Evolutionary conservation across 768 basidiomycete species (phyloP), one percentile per base, ranked within the genome.

Genomic region (Baorangia bicolor): DNA sequence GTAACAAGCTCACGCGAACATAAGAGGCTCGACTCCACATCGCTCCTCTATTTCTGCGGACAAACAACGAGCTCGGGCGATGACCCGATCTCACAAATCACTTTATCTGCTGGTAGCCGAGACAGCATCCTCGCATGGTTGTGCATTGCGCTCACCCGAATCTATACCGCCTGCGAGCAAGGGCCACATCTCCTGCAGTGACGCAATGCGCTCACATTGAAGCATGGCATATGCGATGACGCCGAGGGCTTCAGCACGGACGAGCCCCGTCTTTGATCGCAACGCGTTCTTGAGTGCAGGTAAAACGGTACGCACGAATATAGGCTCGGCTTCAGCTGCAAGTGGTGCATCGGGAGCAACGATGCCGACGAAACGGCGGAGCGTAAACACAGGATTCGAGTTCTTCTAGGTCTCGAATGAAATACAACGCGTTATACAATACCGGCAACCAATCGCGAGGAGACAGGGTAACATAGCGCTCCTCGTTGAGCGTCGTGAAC

Each of bases 351-450:
- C 67, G n/a, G 61, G 58, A 1, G 77, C 81, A 4, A 79, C 61
- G 10, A 79, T 60, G 52, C 90, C 87, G 48, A 96, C 74, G 70
- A 96, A 95, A 37, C 85, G 84, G 42, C 87, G 84, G 65, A 98
- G 76, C 0, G 87, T 74, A 47, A 80, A 82, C 2, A 92, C 83
- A 0, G 96, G 87, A 64, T 86, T 93, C 86, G 41, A 98, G 75
- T 68, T 98, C 97, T 11, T 86, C 85, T 1, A 88, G 82, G 68
- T 98, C 94, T 68, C 94, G 93, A 45, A 98, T 82, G 75, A 85
- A 92, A 74, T 84, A 81, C 16, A 98, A 76, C 74, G 86, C 81
- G 69, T 92, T 94, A 75, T 91, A 84, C 2, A 96, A 69, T 41
- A 98, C 56, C 1, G 94, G 90, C 30, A 89, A 69, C 97, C 96